A percentile compares a stretch with the other conserved stretches of the same genome.
These are phyloP conservation scores for Saturnispora gosingensis DNA, from an alignment of 805 yeast species.

Conservation along the genomic window DNA sequence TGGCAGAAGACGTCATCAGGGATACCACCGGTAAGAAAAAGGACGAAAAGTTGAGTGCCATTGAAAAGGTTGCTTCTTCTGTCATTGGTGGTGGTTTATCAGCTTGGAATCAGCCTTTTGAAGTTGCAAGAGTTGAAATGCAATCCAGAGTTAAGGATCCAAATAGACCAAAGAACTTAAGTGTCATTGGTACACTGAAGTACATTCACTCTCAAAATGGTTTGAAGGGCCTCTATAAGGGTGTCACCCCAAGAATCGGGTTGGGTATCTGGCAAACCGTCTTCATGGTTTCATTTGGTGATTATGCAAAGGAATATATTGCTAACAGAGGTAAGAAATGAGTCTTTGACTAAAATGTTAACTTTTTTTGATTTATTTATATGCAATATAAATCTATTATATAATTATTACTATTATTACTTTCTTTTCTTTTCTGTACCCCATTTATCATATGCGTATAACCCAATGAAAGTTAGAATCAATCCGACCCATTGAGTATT, in stretches of 20 bases:
- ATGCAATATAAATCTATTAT: background rate
- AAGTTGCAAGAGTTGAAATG: slow-evolving; percentile 96
- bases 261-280: slow-evolving; percentile 98
- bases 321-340: slow-evolving; percentile 28
- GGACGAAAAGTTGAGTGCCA: slow-evolving; percentile 55
- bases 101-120: slow-evolving; percentile 99
- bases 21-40: slow-evolving; percentile 43
- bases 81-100: slow-evolving; percentile 94
- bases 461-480: slow-evolving; percentile 45
- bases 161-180: slow-evolving; percentile 86
- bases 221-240: slow-evolving; percentile 83
- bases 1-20: slow-evolving; percentile 82
- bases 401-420: slow-evolving; percentile 8
- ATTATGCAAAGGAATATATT: slow-evolving; percentile 70
- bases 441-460: slow-evolving; percentile 70
- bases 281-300: slow-evolving; percentile 98
- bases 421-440: slow-evolving; percentile 23
- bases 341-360: background rate
- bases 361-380: background rate
- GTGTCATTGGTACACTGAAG: slow-evolving; percentile 64
- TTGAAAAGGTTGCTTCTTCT: slow-evolving; percentile 77
- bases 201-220: slow-evolving; percentile 83
- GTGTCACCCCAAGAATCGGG: slow-evolving; percentile 95
- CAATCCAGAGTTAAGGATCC: slow-evolving; percentile 93
- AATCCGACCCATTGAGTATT: slow-evolving; percentile 43